phyloP scores from a whole-genome alignment of 768 basidiomycete genomes.

The Mycena alexandri region DNA sequence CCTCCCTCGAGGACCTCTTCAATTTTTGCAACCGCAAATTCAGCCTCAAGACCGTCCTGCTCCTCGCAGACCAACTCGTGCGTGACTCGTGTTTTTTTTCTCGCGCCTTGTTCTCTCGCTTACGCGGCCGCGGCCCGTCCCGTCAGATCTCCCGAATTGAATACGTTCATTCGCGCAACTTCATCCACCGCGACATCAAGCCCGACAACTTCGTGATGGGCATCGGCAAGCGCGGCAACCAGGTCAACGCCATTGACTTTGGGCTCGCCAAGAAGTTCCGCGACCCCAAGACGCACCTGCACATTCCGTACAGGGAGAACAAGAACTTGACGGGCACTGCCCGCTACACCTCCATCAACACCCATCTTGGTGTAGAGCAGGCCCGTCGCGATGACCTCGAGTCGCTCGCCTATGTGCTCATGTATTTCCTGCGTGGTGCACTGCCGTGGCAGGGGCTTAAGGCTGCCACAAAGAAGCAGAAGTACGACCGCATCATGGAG shows the following conservation, averaged over 20 bases:
- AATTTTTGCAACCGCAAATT: constrained; percentile 99
- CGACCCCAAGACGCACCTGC: constrained; percentile 99
- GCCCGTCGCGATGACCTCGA: constrained; percentile 98
- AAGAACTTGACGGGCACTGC: constrained; percentile 99
- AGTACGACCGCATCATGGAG: constrained; percentile 99
- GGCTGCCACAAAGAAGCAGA: constrained; percentile 99
- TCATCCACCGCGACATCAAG: constrained; percentile 98
- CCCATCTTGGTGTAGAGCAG: constrained; percentile 97
- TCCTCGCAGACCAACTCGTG: constrained; percentile 96
- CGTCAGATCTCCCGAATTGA: constrained; percentile 95
- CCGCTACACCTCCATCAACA: constrained; percentile 99
- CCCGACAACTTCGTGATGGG: constrained; percentile 99
- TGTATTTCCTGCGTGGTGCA: constrained; percentile 99
- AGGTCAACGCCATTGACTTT: constrained; percentile 98
- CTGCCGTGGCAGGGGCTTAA: constrained; percentile 99
- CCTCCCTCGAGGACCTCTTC: constrained; percentile 91
- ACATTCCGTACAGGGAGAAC: constrained; percentile 99
- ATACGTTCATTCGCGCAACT: constrained; percentile 99
- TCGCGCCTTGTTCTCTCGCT: constrained; percentile 36
- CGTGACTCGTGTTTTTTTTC: constrained; percentile 47
- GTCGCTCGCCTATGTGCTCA: constrained; percentile 97
- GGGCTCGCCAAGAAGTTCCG: constrained; percentile 99
- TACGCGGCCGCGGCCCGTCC: too few relatives aligned
- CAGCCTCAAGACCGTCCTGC: constrained; percentile 94
- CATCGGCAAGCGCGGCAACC: constrained; percentile 99